A percentile compares a stretch with the other conserved stretches of the same genome.
Conservation (phyloP, 345 rosid genomes). For the Murraya koenigii region DNA sequence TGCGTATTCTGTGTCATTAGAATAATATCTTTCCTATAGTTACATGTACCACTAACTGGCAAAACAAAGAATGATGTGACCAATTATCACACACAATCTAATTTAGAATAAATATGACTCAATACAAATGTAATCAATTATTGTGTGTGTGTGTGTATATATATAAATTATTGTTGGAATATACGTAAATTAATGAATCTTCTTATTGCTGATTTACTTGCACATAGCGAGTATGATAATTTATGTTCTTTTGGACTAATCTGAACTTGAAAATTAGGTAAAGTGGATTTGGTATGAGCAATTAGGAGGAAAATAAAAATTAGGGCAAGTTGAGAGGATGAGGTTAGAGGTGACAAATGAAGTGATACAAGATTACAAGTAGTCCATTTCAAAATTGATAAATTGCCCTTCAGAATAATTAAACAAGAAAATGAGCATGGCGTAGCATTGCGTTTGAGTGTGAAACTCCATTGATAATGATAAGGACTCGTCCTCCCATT, state of each 20-base stretch:
- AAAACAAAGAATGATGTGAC: not conserved
- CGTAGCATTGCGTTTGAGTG: conserved; percentile 26
- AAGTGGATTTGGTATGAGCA: not conserved
- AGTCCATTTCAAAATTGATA: not conserved
- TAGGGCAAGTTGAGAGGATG: not conserved
- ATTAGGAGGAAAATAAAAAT: not conserved
- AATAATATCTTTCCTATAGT: not conserved
- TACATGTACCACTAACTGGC: no score
- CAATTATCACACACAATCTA: not conserved
- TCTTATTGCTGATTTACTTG: no score
- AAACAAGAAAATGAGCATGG: conserved; percentile 15
- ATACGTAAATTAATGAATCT: no score
- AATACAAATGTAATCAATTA: no score
- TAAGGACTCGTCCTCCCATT: conserved; percentile 3
- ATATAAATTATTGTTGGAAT: no score
- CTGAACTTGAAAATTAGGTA: not conserved
- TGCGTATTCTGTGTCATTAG: not conserved
- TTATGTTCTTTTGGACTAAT: not conserved
- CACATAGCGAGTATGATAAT: not conserved
- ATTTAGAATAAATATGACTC: not conserved
- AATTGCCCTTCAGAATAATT: not conserved
- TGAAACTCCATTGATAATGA: conserved; percentile 22
- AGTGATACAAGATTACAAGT: not conserved
- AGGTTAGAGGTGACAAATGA: not conserved
- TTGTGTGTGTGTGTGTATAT: no score